Conservation (phyloP, 148 eudicot species). For the Spergularia bocconei region DNA sequence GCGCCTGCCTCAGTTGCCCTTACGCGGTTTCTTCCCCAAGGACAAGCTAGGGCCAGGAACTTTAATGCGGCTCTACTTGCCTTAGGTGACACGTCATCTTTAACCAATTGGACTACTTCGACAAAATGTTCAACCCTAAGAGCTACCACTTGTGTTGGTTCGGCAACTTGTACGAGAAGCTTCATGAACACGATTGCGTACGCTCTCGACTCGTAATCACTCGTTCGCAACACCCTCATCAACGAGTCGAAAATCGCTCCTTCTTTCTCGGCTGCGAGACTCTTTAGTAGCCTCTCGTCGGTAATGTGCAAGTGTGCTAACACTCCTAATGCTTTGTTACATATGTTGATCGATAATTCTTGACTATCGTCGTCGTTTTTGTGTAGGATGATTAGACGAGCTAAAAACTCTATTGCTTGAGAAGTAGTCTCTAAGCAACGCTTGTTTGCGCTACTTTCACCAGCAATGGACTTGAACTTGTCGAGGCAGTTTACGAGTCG, state of each 20-base stretch:
- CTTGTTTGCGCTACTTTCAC: constrained; percentile 46
- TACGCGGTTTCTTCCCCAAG: constrained; percentile 57
- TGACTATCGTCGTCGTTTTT: neutral
- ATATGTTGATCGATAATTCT: neutral
- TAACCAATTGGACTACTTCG: constrained; percentile 38
- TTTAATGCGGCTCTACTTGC: constrained; percentile 48
- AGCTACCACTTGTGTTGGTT: constrained; percentile 28
- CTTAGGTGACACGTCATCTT: constrained; percentile 44
- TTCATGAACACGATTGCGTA: constrained; percentile 46
- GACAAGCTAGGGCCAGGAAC: constrained; percentile 34
- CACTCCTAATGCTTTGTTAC: constrained; percentile 49
- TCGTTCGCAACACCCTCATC: constrained; percentile 11
- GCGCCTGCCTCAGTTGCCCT: constrained; percentile 46
- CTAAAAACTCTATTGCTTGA: constrained; percentile 49
- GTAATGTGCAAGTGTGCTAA: constrained; percentile 48
- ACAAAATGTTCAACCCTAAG: constrained; percentile 36
- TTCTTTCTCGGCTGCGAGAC: constrained; percentile 22
- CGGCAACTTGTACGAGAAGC: constrained; percentile 38
- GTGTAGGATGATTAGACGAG: constrained; percentile 26
- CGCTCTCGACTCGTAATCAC: constrained; percentile 40
- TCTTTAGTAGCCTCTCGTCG: constrained; percentile 30
- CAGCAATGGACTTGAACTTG: constrained; percentile 46
- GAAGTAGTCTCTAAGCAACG: constrained; percentile 47
- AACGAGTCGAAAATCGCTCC: constrained; percentile 15
- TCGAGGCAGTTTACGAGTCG: constrained; percentile 25